Base-by-base conservation (phyloP, 495 filamentous ascomycete species). In the Lineolata rhizophorae region DNA sequence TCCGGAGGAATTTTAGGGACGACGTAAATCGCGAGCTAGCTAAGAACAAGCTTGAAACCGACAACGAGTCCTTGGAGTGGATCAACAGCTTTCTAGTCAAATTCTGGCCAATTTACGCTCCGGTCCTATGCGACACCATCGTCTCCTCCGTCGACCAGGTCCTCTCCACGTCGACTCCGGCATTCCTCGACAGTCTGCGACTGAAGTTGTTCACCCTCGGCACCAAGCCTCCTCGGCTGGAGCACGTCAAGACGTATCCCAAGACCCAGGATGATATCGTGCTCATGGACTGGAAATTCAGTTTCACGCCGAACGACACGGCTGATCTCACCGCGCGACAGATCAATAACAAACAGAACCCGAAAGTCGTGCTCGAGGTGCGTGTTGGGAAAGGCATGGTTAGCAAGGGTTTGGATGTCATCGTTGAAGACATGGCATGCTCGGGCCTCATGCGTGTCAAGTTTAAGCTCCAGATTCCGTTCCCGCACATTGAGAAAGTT, bases 231-330 rank as follows among this genome's bases (percentile, higher is more conserved):
- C 90, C 90, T 2, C 69, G 87, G 24, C 61, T 99, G 61, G 87
- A 99, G 49, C 81, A 93, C 47, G 87, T 95, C 43, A 94, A 91
- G 60, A 91, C 87, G 4, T 95, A 95, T 43, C 83, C 87, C 17
- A 94, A 91, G 55, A 77, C 80, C 9, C 79, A 93, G 28, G 81
- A 93, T 29, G 85, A 99, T 44, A 76, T 76, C 34, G 78, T 99
- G 26, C 65, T 95, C 34, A 99, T 95, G 90, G 87, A 99, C 48
- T 99, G 87, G 87, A 84, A 91, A 42, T 95, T 99, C 55, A 94
- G 84, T 57, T 99, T 99, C 53, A 95, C 78, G 0, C 87, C 87
- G 5, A 94, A 85, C 42, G 87, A 99, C 51, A 76, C 64, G 6
- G 69, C 76, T 37, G 87, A 99, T 54, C 62, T 99, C 62, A 99